Conservation (phyloP, 2,329 filamentous ascomycete species). For the Ceratocystis alfenasii region DNA sequence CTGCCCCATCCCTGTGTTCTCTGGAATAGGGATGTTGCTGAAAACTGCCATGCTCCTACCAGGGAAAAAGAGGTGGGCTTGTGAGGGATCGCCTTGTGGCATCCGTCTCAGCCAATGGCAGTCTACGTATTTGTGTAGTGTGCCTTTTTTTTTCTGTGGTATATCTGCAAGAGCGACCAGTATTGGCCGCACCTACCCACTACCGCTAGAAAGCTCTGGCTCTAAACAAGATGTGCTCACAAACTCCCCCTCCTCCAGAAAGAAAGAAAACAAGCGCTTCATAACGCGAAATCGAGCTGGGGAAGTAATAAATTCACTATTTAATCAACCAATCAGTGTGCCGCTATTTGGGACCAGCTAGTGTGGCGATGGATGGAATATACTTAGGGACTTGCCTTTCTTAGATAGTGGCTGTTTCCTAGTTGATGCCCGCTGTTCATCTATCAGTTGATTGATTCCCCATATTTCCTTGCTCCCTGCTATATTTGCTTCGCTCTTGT, state of each 20-base stretch:
- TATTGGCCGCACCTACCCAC: not conserved
- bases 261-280: not conserved
- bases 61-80: not conserved
- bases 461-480: conserved; percentile 8
- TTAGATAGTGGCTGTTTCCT: not conserved
- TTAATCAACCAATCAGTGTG: not conserved
- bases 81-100: not conserved
- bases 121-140: conserved; percentile 5
- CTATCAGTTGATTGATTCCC: conserved; percentile 2
- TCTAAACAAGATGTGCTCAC: not conserved
- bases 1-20: not conserved
- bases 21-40: not conserved
- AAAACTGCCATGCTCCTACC: conserved; percentile 1
- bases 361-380: not conserved
- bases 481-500: conserved; percentile 10
- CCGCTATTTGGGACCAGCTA: not conserved
- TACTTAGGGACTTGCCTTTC: not conserved
- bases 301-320: not conserved
- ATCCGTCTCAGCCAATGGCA: conserved; percentile 1
- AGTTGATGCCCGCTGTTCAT: conserved; percentile 1
- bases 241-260: not conserved
- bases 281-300: not conserved
- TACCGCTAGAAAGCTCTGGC: not conserved
- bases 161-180: not conserved
- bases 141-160: not conserved